Percentiles rank a stretch among this genome's conserved stretches.
phyloP scores from a whole-genome alignment of 768 basidiomycete genomes.

The Tulasnella sp. region DNA sequence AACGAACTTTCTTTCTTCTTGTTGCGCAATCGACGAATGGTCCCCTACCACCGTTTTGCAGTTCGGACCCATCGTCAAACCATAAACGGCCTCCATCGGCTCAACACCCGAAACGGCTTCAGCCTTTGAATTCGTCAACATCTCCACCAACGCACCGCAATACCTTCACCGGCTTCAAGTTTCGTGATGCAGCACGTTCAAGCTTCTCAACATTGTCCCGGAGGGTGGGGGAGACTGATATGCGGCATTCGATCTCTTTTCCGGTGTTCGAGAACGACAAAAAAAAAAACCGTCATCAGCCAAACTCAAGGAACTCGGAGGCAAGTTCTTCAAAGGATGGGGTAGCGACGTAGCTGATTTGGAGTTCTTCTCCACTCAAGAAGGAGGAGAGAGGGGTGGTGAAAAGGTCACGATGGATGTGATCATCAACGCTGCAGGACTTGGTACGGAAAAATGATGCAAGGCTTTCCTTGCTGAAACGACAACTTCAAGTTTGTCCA shows the following conservation, averaged over 20 bases:
- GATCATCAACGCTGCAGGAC: constrained; percentile 61
- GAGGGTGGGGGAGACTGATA: too few relatives aligned
- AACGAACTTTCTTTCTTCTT: too few relatives aligned
- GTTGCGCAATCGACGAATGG: too few relatives aligned
- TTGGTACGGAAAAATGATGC: constrained; percentile 46
- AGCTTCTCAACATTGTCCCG: too few relatives aligned
- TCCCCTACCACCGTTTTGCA: neutral
- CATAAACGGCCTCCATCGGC: constrained; percentile 13
- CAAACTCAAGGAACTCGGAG: constrained; percentile 48
- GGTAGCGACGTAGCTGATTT: constrained; percentile 55
- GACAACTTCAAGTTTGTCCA: neutral
- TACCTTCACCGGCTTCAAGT: constrained; percentile 57
- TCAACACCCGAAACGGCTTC: constrained; percentile 21
- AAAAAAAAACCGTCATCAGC: constrained; percentile 29
- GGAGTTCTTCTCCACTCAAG: constrained; percentile 43
- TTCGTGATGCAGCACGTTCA: neutral
- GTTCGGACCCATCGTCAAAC: constrained; percentile 3
- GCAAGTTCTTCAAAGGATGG: constrained; percentile 50
- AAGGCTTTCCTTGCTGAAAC: neutral
- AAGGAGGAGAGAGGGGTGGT: constrained; percentile 37
- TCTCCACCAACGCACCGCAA: constrained; percentile 54
- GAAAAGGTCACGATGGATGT: constrained; percentile 41
- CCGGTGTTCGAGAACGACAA: constrained; percentile 22
- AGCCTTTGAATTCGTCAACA: constrained; percentile 53
- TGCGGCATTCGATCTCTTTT: neutral